Base-by-base conservation (phyloP, 1,284 basidiomycete genomes). In the Moniliella sp. region DNA sequence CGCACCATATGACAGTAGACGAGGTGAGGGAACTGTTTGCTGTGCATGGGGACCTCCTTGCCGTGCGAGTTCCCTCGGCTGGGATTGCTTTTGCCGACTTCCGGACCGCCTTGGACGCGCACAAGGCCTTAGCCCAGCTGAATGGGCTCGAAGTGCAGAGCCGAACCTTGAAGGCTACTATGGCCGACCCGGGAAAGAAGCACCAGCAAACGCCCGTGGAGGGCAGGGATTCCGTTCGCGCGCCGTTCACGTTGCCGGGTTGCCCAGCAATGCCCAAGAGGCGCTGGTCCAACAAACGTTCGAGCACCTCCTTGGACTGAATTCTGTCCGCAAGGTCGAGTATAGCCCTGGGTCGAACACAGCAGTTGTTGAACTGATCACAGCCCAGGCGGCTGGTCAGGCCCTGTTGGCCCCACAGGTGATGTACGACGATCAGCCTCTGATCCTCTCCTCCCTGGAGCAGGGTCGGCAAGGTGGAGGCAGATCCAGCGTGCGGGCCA, bases 71-170 rank as follows among this genome's bases (percentile, higher is more conserved):
- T 34, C 77, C 83, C 43, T 69, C 73, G 5, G 69, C 74, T 29
- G 75, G 76, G 1, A 82, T 83, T 55, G 88, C 82, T 0, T 97
- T 94, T 49, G 68, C 97, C 13, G 84, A 94, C 52, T 94, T 81
- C 57, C 73, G 77, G 0, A 36, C 31, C 4, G 28, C 32, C 5
- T 27, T 59, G 4, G 57, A 59, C 18, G 57, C 57, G 4, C 41
- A 43, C 12, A 33, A 42, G 11, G 52, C 54, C n/a, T 44, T 57
- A 39, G 34, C 36, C 7, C 51, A 50, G 33, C 27, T 50, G 9
- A 50, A 55, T 33, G 41, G 42, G 28, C 40, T 43, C 1, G 43
- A 44, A 23, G 39, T 53, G 32, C 25, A 45, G 1, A 50, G 50
- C 7, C 48, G 50, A 29, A 43, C 43, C 14, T 35, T 59, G 4